These are phyloP conservation scores for Lentinus brumalis DNA, from an alignment of 768 basidiomycete species.

Conservation along the genomic window DNA sequence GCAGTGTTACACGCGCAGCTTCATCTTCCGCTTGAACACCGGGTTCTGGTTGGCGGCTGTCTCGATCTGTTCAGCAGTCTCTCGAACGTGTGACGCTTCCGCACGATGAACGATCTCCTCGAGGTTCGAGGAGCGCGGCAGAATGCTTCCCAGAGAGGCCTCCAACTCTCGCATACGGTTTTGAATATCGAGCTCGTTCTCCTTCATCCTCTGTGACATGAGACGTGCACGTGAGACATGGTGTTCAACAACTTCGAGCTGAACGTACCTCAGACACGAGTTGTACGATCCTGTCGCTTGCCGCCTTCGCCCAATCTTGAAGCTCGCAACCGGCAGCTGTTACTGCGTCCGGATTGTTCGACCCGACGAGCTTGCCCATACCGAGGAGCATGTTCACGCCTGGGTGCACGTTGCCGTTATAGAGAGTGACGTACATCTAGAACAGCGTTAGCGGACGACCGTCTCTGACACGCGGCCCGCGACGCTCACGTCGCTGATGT, in stretches of 20 bases:
- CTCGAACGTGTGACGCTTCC: not conserved
- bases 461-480: not conserved
- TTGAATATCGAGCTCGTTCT: not conserved
- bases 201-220: not conserved
- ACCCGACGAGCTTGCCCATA: slow-evolving; percentile 3
- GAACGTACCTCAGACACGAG: not conserved
- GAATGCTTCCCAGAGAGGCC: not conserved
- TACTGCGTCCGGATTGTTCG: not conserved
- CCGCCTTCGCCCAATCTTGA: slow-evolving; percentile 3
- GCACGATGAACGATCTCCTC: not conserved
- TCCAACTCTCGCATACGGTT: not conserved
- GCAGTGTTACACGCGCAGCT: not conserved
- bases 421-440: slow-evolving; percentile 7
- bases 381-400: slow-evolving; percentile 9
- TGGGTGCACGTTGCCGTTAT: slow-evolving; percentile 1
- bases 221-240: not conserved
- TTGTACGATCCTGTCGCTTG: not conserved
- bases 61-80: not conserved
- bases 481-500: slow-evolving; percentile 1
- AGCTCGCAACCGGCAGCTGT: not conserved
- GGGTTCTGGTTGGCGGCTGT: not conserved
- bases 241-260: not conserved
- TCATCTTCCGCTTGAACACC: not conserved
- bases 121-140: not conserved
- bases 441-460: not conserved